These are phyloP conservation scores for Nepenthes alata DNA, from an alignment of 179 eudicot genomes.

Conservation along the genomic window DNA sequence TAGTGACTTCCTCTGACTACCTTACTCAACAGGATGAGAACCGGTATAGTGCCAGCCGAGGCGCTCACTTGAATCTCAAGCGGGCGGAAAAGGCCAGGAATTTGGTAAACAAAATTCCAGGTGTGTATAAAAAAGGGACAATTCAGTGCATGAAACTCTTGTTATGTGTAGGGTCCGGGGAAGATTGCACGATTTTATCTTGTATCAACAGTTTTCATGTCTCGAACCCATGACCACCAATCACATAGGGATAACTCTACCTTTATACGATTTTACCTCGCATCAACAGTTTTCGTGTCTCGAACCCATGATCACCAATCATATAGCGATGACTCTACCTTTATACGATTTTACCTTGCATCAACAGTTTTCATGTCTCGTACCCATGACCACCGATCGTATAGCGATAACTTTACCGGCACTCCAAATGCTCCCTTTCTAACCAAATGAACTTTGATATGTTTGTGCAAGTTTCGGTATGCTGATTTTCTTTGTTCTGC, in stretches of 20 bases:
- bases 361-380: no score
- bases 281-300: no score
- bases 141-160: background rate
- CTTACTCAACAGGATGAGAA: slow-evolving; percentile 55
- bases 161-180: no score
- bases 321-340: background rate
- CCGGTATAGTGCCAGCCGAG: slow-evolving; percentile 81
- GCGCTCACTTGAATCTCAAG: slow-evolving; percentile 90
- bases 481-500: background rate
- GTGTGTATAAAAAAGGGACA: slow-evolving; percentile 18
- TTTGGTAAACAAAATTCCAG: slow-evolving; percentile 87
- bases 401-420: background rate
- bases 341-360: no score
- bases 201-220: no score
- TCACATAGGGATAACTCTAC: background rate
- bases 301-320: background rate
- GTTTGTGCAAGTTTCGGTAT: background rate
- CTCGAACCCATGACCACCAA: background rate
- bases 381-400: background rate
- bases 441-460: background rate
- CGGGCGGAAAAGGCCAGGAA: slow-evolving; percentile 86
- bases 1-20: background rate
- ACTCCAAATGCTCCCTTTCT: background rate
- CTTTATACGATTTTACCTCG: no score
- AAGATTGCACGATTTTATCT: no score